Conservation (phyloP, 2,329 filamentous ascomycete genomes). For the Talaromyces pinophilus region DNA sequence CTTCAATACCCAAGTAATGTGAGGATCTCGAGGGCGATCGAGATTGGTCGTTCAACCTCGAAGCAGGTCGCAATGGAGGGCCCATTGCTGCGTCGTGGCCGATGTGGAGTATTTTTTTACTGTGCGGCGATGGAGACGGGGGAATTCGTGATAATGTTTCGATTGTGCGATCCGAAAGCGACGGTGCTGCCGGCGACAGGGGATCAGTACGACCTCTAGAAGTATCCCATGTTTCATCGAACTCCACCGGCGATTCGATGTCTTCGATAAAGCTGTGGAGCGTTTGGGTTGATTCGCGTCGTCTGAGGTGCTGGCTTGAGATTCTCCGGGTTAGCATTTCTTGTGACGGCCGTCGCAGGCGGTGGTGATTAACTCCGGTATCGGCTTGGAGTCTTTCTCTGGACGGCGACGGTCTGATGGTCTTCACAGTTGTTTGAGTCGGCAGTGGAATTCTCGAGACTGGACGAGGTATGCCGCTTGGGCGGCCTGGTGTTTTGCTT, state of each 20-base stretch:
- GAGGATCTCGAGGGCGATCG: slow-evolving; percentile 45
- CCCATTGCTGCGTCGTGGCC: slow-evolving; percentile 62
- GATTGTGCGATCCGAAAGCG: slow-evolving; percentile 76
- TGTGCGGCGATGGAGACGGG: slow-evolving; percentile 70
- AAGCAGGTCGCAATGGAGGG: slow-evolving; percentile 63
- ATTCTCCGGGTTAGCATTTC: slow-evolving; percentile 33
- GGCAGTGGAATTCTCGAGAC: slow-evolving; percentile 57
- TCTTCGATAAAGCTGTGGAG: slow-evolving; percentile 27
- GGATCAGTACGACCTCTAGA: slow-evolving; percentile 6
- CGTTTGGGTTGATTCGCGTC: slow-evolving; percentile 28
- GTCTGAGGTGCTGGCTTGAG: slow-evolving; percentile 22
- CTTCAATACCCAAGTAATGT: slow-evolving; percentile 56
- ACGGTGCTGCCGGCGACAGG: slow-evolving; percentile 34
- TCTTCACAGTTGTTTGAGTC: slow-evolving; percentile 40
- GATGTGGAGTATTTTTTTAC: slow-evolving; percentile 72
- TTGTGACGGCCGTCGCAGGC: slow-evolving; percentile 43
- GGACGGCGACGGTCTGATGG: slow-evolving; percentile 51
- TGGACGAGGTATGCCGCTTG: slow-evolving; percentile 52
- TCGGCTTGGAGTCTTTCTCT: slow-evolving; percentile 50
- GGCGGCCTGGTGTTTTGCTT: slow-evolving; percentile 34
- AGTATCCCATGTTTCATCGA: slow-evolving; percentile 17
- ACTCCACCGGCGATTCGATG: slow-evolving; percentile 24
- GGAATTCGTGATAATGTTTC: slow-evolving; percentile 79
- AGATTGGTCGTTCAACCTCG: slow-evolving; percentile 56
- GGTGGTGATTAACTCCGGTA: slow-evolving; percentile 39